Evolutionary conservation across 768 basidiomycete genomes (phyloP).

Genomic region (Phylloporus sp.): DNA sequence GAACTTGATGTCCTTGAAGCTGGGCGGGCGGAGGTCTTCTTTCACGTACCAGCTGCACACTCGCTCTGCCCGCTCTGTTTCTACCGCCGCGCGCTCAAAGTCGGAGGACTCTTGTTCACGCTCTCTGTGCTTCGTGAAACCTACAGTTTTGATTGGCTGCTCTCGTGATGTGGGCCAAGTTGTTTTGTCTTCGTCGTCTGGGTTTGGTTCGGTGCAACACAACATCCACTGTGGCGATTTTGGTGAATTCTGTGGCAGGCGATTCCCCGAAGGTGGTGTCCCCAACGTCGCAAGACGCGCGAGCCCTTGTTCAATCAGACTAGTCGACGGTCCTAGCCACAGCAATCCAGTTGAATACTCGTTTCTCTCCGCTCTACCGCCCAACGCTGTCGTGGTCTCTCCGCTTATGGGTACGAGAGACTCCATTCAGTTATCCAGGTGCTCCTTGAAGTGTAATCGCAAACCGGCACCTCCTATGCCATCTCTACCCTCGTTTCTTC

Average conservation of each 20-base stretch:
- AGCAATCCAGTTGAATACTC: conserved; percentile 16
- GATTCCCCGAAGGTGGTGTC: not conserved
- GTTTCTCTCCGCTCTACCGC: conserved; percentile 25
- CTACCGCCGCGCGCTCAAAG: not conserved
- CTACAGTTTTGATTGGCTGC: conserved; percentile 7
- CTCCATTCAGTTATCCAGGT: conserved; percentile 26
- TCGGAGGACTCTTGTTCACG: conserved; percentile 1
- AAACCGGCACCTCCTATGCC: conserved; percentile 20
- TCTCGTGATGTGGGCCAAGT: conserved; percentile 3
- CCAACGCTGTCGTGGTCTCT: conserved; percentile 11
- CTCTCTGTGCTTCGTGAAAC: conserved; percentile 8
- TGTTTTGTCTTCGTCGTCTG: not conserved
- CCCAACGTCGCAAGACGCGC: conserved; percentile 2
- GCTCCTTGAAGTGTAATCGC: conserved; percentile 10
- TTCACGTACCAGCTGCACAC: conserved; percentile 9
- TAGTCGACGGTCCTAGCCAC: conserved; percentile 16
- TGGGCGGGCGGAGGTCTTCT: conserved; percentile 6
- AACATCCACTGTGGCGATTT: not conserved
- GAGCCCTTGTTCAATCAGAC: conserved; percentile 23
- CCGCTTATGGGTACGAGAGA: conserved; percentile 25
- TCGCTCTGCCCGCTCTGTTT: conserved; percentile 6
- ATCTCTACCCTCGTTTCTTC: conserved; percentile 15
- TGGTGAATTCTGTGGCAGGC: not conserved
- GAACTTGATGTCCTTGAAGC: conserved; percentile 9
- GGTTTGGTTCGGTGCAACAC: not conserved